Evolutionary conservation across 257 asterid genomes (phyloP).

Genomic region (Haberlea rhodopensis): DNA sequence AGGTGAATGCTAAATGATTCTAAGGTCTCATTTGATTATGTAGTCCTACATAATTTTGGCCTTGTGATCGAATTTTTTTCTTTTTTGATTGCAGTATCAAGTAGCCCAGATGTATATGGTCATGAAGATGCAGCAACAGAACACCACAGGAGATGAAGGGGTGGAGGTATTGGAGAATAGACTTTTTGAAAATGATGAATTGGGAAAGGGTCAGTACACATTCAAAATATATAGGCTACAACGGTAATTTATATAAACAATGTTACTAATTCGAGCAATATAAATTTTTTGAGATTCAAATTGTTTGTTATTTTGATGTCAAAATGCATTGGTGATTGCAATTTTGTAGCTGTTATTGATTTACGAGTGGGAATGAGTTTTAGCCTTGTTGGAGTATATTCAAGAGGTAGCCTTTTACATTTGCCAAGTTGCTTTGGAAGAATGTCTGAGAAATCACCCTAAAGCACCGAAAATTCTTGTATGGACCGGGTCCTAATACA

Average conservation of each 20-base stretch:
- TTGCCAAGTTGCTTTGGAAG: background rate
- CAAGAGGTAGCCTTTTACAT: background rate
- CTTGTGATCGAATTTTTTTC: background rate
- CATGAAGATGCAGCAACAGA: conserved; percentile 90
- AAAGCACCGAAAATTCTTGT: too few relatives aligned
- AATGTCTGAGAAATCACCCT: background rate
- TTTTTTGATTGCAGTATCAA: conserved; percentile 60
- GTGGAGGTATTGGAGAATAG: conserved; percentile 88
- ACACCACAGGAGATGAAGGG: conserved; percentile 72
- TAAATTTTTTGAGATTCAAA: conserved; percentile 2
- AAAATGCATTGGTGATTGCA: too few relatives aligned
- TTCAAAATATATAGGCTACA: conserved; percentile 65
- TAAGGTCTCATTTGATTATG: background rate
- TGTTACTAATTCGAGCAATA: background rate
- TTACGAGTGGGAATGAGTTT: background rate
- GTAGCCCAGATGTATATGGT: conserved; percentile 85
- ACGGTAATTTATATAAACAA: conserved; percentile 48
- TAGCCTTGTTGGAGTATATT: background rate
- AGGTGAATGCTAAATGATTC: conserved; percentile 43
- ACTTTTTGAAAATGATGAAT: conserved; percentile 64
- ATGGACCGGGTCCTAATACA: too few relatives aligned
- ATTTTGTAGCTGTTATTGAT: background rate
- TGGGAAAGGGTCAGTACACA: conserved; percentile 82
- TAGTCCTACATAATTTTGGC: background rate
- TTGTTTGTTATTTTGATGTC: background rate